Conservation (phyloP, 2,329 filamentous ascomycete genomes). For the Cordyceps farinosa region DNA sequence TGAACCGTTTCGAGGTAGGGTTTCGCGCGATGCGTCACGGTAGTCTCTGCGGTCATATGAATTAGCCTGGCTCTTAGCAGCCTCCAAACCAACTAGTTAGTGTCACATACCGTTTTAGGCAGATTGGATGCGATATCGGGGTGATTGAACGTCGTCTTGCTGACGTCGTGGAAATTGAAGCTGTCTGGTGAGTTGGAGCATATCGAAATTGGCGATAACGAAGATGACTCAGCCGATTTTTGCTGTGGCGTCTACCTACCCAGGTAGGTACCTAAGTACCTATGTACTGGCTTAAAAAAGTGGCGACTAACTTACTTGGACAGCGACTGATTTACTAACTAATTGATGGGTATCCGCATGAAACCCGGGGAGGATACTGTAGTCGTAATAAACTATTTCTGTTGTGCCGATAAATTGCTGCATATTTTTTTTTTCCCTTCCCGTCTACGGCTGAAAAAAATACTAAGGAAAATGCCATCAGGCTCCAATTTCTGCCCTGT, state of each 20-base stretch:
- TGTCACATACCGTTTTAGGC: background rate
- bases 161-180: slow-evolving; percentile 1
- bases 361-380: too few species aligned
- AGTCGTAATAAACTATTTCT: too few species aligned
- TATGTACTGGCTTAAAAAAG: background rate
- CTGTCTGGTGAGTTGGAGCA: background rate
- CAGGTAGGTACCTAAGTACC: too few species aligned
- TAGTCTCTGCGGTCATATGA: background rate
- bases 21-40: slow-evolving; percentile 5
- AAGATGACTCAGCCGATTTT: slow-evolving; percentile 4
- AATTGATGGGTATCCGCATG: too few species aligned
- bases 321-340: too few species aligned
- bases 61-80: background rate
- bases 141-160: background rate
- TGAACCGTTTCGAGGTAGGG: background rate
- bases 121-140: background rate
- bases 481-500: background rate
- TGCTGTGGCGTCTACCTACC: too few species aligned
- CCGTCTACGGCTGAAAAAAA: too few species aligned
- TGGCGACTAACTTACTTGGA: background rate
- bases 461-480: too few species aligned
- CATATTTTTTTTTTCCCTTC: too few species aligned
- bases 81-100: accelerated
- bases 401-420: too few species aligned
- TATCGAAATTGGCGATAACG: background rate